phyloP scores from a whole-genome alignment of 169 alveolate genomes.

The Perkinsus olseni region DNA sequence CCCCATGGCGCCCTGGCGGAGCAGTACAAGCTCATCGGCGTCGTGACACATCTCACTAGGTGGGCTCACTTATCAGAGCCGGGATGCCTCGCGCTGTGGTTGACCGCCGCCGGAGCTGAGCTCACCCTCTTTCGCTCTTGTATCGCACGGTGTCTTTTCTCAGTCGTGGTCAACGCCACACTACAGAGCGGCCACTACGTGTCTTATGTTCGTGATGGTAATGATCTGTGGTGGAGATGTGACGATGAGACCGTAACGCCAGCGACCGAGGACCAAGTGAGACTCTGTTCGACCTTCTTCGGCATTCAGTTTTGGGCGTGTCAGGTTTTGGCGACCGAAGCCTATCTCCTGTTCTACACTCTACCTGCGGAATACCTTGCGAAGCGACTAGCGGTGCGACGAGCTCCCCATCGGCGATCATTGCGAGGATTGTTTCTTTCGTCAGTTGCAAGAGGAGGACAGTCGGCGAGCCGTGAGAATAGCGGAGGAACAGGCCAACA shows the following conservation, averaged over 20 bases:
- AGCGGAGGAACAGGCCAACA: background rate
- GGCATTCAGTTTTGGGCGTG: background rate
- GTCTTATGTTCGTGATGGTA: background rate
- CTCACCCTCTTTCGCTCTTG: background rate
- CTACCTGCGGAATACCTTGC: background rate
- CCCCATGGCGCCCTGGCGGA: background rate
- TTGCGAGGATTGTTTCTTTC: background rate
- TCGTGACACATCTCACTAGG: background rate
- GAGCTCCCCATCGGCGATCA: too few relatives aligned
- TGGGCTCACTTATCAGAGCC: background rate
- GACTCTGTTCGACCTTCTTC: background rate
- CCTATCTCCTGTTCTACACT: background rate
- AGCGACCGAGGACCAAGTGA: background rate
- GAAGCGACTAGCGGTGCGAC: background rate
- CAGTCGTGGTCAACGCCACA: background rate
- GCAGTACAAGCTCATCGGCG: background rate
- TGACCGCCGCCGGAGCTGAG: too few relatives aligned
- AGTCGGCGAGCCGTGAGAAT: background rate
- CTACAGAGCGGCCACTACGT: background rate
- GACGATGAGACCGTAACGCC: background rate
- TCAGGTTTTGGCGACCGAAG: background rate
- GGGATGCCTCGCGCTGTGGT: too few relatives aligned
- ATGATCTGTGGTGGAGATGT: background rate
- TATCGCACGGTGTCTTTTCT: background rate
- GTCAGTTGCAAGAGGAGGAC: background rate